Evolutionary conservation across 306 rosid genomes (phyloP), one percentile per base, ranked within the genome.

Genomic region (Corylus avellana): DNA sequence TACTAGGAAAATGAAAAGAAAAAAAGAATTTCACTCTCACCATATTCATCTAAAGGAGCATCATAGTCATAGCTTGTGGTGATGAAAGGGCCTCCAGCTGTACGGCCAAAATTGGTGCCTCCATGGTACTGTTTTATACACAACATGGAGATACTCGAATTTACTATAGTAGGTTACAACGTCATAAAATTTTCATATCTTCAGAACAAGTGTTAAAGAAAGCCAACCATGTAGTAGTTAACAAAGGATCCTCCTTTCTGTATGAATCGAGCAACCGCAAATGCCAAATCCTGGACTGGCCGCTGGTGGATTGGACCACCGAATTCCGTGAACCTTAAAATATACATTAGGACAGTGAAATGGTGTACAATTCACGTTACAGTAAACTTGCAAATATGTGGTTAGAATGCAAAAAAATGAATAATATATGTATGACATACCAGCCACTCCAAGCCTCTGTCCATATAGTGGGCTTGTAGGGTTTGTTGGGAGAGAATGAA

Each of bases 391-490:
- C 42, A 69, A 80, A 75, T 47, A 5, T 50, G 77, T 68, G 44
- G 25, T 32, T 72, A 54, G 59, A 73, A 74, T 74, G 74, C 82
- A 72, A 29, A 29, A 57, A 64, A 48, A 66, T 74, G 42, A 76
- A 81, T 57, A 80, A 42, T 37, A 66, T 79, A 22, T 62, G 74
- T 76, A n/a, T 39, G 29, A 42, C 81, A 79, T 86, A 96, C 99
- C 99, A 96, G 84, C 99, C 99, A 84, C 93, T 96, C 99, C 99
- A 96, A 75, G 99, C 97, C 87, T 96, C 99, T 13, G 99, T 96
- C 99, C 99, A 96, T 44, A 96, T 89, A 61, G 92, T 82, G 64
- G 99, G 99, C 80, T 96, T 96, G 81, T 96, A 86, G 29, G 99
- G 98, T 80, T 73, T 93, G 79, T 96, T 96, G 75, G 99, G 97